phyloP scores from a whole-genome alignment of 805 yeast genomes.

The Spathaspora girioi region DNA sequence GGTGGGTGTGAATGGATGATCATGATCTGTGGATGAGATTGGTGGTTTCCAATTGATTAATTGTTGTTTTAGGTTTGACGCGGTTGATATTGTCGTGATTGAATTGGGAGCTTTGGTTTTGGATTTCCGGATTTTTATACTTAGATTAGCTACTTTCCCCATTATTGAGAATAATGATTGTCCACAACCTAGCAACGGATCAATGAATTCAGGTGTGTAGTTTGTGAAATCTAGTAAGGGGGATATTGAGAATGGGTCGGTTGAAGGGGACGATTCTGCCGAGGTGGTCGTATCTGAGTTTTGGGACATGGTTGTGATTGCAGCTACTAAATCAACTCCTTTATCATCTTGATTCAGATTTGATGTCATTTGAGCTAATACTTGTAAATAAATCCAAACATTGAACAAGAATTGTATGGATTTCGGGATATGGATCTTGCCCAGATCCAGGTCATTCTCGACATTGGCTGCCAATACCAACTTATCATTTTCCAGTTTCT shows the following conservation, averaged over 20 bases:
- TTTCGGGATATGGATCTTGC: slow-evolving; percentile 27
- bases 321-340: slow-evolving; percentile 39
- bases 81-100: slow-evolving; percentile 46
- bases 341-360: slow-evolving; percentile 43
- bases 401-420: slow-evolving; percentile 53
- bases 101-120: slow-evolving; percentile 30
- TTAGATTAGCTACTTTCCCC: slow-evolving; percentile 59
- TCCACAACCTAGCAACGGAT: slow-evolving; percentile 66
- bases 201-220: slow-evolving; percentile 41
- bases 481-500: slow-evolving; percentile 16
- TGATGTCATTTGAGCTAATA: slow-evolving; percentile 61
- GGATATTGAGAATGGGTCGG: not conserved
- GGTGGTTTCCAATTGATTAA: slow-evolving; percentile 57
- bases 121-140: slow-evolving; percentile 43
- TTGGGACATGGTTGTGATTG: slow-evolving; percentile 32
- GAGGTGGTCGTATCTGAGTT: not conserved
- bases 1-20: slow-evolving; percentile 13
- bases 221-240: slow-evolving; percentile 37
- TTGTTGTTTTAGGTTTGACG: slow-evolving; percentile 51
- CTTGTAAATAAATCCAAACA: slow-evolving; percentile 68
- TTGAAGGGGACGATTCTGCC: not conserved
- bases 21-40: slow-evolving; percentile 28
- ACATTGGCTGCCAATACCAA: slow-evolving; percentile 26
- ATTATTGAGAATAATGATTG: slow-evolving; percentile 61
- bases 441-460: slow-evolving; percentile 28